Base-by-base conservation (phyloP, 257 asterid species). In the Solanum sparsipilum region DNA sequence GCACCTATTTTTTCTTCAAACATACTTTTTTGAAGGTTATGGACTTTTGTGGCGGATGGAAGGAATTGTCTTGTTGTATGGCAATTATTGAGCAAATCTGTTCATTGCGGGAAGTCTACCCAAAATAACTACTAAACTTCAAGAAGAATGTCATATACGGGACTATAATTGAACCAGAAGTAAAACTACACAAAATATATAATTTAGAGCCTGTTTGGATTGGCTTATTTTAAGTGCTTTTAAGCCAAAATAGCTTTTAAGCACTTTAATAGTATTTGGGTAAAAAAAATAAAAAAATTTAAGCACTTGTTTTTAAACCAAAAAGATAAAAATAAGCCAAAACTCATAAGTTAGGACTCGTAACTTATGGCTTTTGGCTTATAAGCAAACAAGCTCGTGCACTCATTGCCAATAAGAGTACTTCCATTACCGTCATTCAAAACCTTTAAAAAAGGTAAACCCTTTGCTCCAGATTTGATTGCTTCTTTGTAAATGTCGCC, bases 401-500 rank as follows among this genome's bases (percentile, higher is more conserved):
- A n/a, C 60, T n/a, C 84, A n/a, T 41, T 39, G 60, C 63, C 16
- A 58, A 71, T 5, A 21, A 58, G 39, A 70, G 58, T 67, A 38
- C 68, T 70, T 31, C 12, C 27, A 72, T 91, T 94, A 97, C 99
- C 98, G 86, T 96, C 94, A 89, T 90, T 88, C 25, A 93, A 92
- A 89, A 97, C 95, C 95, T 96, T 97, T 86, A 97, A 90, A 94
- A 95, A 97, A 84, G 99, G 99, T 68, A 97, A 92, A 25, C 99
- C 99, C 97, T 91, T 95, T 29, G 99, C 99, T 90, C 99, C 99
- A 89, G 96, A 92, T 92, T 92, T 94, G 83, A 94, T 92, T 89
- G 98, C 98, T 94, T 95, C 98, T 65, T 87, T 92, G 92, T 93
- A 96, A 65, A 97, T 87, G 84, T 95, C 98, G 29, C 99, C 99